A percentile compares a stretch with the other conserved stretches of the same genome.
Evolutionary conservation across 192 early-diverging fungal species (phyloP).

Genomic region (Linnemannia elongata): DNA sequence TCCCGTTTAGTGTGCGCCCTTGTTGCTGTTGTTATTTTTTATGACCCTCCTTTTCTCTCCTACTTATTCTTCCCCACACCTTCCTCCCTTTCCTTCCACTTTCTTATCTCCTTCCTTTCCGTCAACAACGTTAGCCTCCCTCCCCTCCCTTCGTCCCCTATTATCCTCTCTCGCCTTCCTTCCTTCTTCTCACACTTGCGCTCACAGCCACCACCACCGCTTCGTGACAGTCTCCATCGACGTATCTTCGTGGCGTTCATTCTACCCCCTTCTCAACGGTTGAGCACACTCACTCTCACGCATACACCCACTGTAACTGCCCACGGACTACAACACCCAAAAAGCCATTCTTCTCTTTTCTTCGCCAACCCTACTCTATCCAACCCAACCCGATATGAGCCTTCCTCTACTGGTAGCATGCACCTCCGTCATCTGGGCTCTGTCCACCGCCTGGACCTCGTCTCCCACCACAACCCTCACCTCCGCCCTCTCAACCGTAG

Average conservation of each 20-base stretch:
- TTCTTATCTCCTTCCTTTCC: not conserved
- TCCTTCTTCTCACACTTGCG: not conserved
- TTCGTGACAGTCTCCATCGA: not conserved
- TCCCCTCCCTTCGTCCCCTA: constrained; percentile 2
- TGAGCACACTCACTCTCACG: not conserved
- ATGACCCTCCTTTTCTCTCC: not conserved
- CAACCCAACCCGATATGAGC: constrained; percentile 6
- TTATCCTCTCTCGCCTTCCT: not conserved
- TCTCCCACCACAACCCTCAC: not conserved
- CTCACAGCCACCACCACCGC: not conserved
- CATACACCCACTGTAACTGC: not conserved
- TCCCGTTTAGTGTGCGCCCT: not conserved
- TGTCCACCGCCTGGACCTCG: constrained; percentile 16
- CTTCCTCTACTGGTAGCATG: not conserved
- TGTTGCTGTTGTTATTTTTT: not conserved
- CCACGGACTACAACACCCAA: not conserved
- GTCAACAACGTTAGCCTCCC: not conserved
- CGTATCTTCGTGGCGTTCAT: not conserved
- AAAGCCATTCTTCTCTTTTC: not conserved
- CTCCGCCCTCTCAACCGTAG: not conserved
- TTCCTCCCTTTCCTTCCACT: not conserved
- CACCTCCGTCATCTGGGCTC: constrained; percentile 28
- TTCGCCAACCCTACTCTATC: not conserved
- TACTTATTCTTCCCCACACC: not conserved
- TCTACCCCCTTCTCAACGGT: not conserved